Conservation (phyloP, 768 basidiomycete genomes). For the Collybia sp. region DNA sequence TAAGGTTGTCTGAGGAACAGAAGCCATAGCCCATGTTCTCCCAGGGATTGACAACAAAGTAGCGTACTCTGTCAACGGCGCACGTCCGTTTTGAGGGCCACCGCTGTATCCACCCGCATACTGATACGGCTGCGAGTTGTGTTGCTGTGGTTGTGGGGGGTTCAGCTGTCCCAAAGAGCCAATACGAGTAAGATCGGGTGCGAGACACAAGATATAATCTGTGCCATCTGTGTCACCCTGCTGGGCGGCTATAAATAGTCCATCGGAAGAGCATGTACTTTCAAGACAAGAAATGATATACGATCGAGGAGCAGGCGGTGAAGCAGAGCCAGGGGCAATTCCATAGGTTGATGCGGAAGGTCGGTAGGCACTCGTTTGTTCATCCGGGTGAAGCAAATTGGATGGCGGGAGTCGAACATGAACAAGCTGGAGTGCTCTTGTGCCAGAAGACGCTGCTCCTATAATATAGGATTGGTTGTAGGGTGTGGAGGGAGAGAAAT, state of each 20-base stretch:
- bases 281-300: slow-evolving; percentile 58
- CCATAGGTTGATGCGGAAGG: slow-evolving; percentile 45
- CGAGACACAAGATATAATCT: slow-evolving; percentile 70
- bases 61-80: slow-evolving; percentile 74
- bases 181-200: slow-evolving; percentile 73
- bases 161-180: slow-evolving; percentile 67
- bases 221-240: slow-evolving; percentile 68
- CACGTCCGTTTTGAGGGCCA: slow-evolving; percentile 32
- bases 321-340: slow-evolving; percentile 25
- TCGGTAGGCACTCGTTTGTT: slow-evolving; percentile 49
- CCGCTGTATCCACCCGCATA: slow-evolving; percentile 27
- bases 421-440: slow-evolving; percentile 54
- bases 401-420: slow-evolving; percentile 80
- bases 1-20: slow-evolving; percentile 32
- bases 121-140: slow-evolving; percentile 17
- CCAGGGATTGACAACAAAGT: slow-evolving; percentile 77
- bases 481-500: slow-evolving; percentile 59
- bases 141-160: slow-evolving; percentile 35
- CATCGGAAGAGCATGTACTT: slow-evolving; percentile 60
- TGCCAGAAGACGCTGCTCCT: slow-evolving; percentile 20
- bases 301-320: slow-evolving; percentile 44
- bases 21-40: slow-evolving; percentile 78
- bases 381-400: slow-evolving; percentile 75
- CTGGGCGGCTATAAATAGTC: slow-evolving; percentile 67
- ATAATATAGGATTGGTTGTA: slow-evolving; percentile 48